Evolutionary conservation across 169 alveolate species (phyloP).

Genomic region (Cytauxzoon felis): DNA sequence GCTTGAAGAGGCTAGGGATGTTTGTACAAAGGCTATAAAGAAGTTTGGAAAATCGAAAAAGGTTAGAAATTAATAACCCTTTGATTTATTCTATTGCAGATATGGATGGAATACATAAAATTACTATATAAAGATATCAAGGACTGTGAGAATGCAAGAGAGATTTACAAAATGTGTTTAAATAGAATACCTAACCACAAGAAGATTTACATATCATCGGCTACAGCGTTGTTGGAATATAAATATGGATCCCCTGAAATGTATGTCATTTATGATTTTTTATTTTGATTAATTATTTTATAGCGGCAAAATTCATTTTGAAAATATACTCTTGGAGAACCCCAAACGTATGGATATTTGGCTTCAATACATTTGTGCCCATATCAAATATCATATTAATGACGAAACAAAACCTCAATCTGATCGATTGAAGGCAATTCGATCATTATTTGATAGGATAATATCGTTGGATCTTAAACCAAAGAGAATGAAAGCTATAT

Average conservation of each 20-base stretch:
- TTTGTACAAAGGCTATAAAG: constrained; percentile 62
- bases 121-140: constrained; percentile 37
- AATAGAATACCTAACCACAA: constrained; percentile 61
- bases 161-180: constrained; percentile 52
- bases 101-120: constrained; percentile 50
- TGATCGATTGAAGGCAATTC: constrained; percentile 33
- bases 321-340: constrained; percentile 76
- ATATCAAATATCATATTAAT: constrained; percentile 63
- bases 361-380: constrained; percentile 77
- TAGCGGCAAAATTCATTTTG: constrained; percentile 78
- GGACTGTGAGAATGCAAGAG: constrained; percentile 55
- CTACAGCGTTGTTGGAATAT: constrained; percentile 78
- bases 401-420: constrained; percentile 20
- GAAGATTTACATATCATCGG: constrained; percentile 64
- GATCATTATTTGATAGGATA: constrained; percentile 60
- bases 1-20: constrained; percentile 60
- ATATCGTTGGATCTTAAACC: constrained; percentile 62
- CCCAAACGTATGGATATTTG: constrained; percentile 81
- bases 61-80: constrained; percentile 34
- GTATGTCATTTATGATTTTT: constrained; percentile 29
- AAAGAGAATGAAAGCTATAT: constrained; percentile 60
- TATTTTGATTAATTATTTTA: background rate
- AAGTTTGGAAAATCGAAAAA: constrained; percentile 69
- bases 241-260: constrained; percentile 69
- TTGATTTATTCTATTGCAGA: constrained; percentile 17